Percentiles rank a stretch among this genome's conserved stretches.
phyloP scores from a whole-genome alignment of 1,284 basidiomycete species.

The Ceraceosorus bombacis region DNA sequence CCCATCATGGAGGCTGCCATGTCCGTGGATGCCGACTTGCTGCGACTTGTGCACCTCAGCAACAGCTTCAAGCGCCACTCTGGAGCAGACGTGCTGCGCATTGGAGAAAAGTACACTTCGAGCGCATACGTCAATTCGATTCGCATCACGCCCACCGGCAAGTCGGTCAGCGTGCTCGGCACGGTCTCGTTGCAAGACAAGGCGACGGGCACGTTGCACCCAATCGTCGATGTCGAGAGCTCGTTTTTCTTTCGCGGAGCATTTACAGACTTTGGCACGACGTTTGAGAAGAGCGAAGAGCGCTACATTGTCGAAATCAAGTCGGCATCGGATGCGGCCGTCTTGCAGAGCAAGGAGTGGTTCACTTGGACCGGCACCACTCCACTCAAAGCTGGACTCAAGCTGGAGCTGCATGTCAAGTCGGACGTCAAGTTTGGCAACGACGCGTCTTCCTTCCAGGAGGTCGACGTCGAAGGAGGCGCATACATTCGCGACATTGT shows the following conservation, averaged over 20 bases:
- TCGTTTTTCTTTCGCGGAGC: conserved; percentile 93
- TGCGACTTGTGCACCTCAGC: conserved; percentile 91
- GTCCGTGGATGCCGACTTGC: conserved; percentile 52
- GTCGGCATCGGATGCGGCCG: conserved; percentile 74
- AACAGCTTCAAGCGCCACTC: conserved; percentile 88
- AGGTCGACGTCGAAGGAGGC: conserved; percentile 68
- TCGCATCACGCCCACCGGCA: conserved; percentile 82
- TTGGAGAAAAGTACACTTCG: conserved; percentile 81
- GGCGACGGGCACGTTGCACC: conserved; percentile 66
- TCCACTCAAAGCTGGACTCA: conserved; percentile 65
- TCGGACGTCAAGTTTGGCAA: conserved; percentile 76
- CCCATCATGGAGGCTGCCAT: conserved; percentile 45
- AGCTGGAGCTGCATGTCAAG: conserved; percentile 78
- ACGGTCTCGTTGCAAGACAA: conserved; percentile 29
- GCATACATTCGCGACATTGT: conserved; percentile 40
- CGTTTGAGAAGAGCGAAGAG: conserved; percentile 76
- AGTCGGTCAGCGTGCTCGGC: conserved; percentile 50
- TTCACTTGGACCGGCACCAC: conserved; percentile 83
- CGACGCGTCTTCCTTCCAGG: conserved; percentile 75
- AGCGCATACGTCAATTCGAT: conserved; percentile 83
- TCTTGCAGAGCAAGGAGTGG: conserved; percentile 94
- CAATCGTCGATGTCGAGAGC: conserved; percentile 87
- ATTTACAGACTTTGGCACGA: conserved; percentile 87
- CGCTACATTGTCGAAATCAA: conserved; percentile 75
- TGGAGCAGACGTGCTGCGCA: conserved; percentile 67